Percentiles rank a stretch among this genome's conserved stretches.
phyloP scores from a whole-genome alignment of 164 flowering plant species.

The Dillenia turbinata region DNA sequence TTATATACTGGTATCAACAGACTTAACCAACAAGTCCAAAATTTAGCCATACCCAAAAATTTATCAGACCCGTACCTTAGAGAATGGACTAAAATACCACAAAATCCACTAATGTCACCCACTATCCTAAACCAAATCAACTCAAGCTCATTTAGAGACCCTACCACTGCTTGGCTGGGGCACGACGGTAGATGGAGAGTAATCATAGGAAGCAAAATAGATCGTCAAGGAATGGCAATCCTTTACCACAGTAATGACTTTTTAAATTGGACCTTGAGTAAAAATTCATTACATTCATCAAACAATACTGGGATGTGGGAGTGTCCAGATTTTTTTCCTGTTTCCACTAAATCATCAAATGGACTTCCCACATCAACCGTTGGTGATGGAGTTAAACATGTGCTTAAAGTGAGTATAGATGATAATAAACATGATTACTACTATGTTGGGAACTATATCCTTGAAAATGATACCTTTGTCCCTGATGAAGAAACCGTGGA shows the following conservation, averaged over 20 bases:
- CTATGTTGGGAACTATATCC: constrained; percentile 34
- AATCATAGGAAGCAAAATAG: constrained; percentile 45
- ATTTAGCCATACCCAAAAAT: constrained; percentile 55
- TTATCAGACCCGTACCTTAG: constrained; percentile 50
- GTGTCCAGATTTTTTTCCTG: constrained; percentile 75
- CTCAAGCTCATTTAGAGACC: constrained; percentile 61
- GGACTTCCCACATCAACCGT: too few relatives aligned
- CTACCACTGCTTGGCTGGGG: constrained; percentile 69
- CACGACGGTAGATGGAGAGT: constrained; percentile 51
- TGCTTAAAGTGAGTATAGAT: constrained; percentile 42
- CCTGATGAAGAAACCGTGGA: constrained; percentile 22
- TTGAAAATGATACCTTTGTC: too few relatives aligned
- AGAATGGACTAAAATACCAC: constrained; percentile 52
- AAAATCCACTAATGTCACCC: constrained; percentile 58
- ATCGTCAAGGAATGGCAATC: constrained; percentile 38
- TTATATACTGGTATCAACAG: constrained; percentile 59
- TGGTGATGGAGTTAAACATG: constrained; percentile 29
- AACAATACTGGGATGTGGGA: constrained; percentile 67
- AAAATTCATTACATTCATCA: constrained; percentile 39
- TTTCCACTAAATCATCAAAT: constrained; percentile 6
- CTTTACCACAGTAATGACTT: constrained; percentile 57
- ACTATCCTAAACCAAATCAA: constrained; percentile 30
- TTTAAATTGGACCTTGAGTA: constrained; percentile 32
- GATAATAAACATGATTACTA: constrained; percentile 37
- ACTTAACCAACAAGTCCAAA: constrained; percentile 47